phyloP scores from a whole-genome alignment of 495 filamentous ascomycete species.

The Neurospora discreta region DNA sequence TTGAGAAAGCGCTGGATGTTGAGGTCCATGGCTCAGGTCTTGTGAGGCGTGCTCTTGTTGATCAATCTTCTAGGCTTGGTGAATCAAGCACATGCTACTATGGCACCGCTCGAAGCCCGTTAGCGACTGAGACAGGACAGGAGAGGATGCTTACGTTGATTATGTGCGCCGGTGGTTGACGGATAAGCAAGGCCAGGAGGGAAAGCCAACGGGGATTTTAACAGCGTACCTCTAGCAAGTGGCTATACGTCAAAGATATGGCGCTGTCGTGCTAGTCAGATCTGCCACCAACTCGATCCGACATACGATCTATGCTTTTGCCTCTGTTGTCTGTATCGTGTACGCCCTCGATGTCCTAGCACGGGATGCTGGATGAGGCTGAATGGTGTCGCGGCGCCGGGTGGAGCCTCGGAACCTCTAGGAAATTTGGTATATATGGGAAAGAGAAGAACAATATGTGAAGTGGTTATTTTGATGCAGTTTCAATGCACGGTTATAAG shows the following conservation, averaged over 20 bases:
- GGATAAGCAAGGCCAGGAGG: neutral
- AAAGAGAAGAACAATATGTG: neutral
- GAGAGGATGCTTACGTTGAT: neutral
- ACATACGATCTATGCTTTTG: neutral
- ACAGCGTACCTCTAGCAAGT: neutral
- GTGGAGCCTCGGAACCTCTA: neutral
- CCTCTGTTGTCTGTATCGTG: neutral
- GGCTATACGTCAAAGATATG: neutral
- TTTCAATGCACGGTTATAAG: neutral
- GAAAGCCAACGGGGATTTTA: neutral
- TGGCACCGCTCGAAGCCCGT: neutral
- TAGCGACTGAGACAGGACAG: neutral
- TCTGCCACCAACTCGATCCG: neutral
- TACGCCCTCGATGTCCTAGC: neutral
- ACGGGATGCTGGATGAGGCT: neutral
- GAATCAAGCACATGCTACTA: neutral
- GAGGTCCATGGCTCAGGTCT: constrained; percentile 57
- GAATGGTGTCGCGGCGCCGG: neutral
- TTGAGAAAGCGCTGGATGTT: constrained; percentile 83
- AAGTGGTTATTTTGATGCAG: neutral
- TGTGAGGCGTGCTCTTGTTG: neutral
- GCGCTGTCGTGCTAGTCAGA: neutral
- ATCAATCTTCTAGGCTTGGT: neutral
- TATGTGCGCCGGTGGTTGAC: neutral
- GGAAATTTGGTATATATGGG: neutral